Percentiles rank a stretch among this genome's conserved stretches.
Conservation (phyloP, 768 basidiomycete genomes). For the Auricularia heimuer region DNA sequence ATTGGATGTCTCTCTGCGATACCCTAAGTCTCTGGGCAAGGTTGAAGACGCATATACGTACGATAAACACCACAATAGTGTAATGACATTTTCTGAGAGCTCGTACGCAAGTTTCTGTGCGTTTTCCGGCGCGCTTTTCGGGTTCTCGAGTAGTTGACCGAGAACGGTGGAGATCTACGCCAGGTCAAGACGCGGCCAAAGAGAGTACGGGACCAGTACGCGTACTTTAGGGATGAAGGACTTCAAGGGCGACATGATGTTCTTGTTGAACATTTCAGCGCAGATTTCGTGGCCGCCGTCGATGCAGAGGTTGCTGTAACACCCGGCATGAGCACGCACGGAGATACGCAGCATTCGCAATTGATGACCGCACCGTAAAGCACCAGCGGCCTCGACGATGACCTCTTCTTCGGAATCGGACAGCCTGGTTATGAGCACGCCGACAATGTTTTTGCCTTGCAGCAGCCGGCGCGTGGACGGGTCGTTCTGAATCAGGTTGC, state of each 20-base stretch:
- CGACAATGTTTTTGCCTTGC: constrained; percentile 86
- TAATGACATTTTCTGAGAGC: constrained; percentile 87
- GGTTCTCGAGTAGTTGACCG: constrained; percentile 50
- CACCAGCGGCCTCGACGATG: constrained; percentile 78
- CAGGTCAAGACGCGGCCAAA: neutral
- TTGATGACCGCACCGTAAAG: constrained; percentile 54
- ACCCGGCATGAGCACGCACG: neutral
- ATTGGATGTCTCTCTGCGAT: constrained; percentile 74
- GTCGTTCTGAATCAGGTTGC: constrained; percentile 90
- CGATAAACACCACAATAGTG: constrained; percentile 90
- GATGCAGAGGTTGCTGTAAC: constrained; percentile 74
- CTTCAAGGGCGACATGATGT: constrained; percentile 67
- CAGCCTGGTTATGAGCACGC: constrained; percentile 73
- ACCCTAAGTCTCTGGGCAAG: constrained; percentile 10
- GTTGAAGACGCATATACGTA: constrained; percentile 35
- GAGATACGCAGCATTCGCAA: neutral
- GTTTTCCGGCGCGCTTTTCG: constrained; percentile 57
- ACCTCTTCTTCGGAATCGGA: constrained; percentile 89
- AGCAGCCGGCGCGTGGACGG: constrained; percentile 82
- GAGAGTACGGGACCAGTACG: neutral
- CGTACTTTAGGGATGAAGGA: constrained; percentile 70
- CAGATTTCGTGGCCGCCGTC: constrained; percentile 95
- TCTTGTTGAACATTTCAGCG: constrained; percentile 96
- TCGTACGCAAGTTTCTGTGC: constrained; percentile 71
- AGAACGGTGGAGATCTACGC: constrained; percentile 64